phyloP scores from a whole-genome alignment of 2,329 filamentous ascomycete species.

The Chaetoscypha palmicola region DNA sequence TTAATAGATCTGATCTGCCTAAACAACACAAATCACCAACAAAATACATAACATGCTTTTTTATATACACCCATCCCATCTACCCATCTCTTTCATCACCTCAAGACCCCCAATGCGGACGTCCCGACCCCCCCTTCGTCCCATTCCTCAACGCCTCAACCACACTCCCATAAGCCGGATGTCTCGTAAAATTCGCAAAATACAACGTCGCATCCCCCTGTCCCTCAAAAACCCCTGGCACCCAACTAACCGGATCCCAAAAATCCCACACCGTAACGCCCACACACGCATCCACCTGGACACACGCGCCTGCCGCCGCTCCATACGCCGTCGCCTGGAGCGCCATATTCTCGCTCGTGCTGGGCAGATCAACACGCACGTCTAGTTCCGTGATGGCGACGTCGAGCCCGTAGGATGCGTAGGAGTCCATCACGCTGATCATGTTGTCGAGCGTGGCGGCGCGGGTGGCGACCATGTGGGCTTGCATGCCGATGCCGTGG shows the following conservation, averaged over 20 bases:
- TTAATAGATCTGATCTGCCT: too few species aligned
- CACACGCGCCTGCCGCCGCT: constrained; percentile 13
- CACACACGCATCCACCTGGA: constrained; percentile 22
- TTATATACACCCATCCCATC: too few species aligned
- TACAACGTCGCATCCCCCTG: constrained; percentile 16
- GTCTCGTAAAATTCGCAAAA: constrained; percentile 17
- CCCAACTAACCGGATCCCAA: constrained; percentile 30
- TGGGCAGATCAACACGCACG: constrained; percentile 43
- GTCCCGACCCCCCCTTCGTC: constrained; percentile 11
- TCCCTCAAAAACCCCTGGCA: constrained; percentile 19
- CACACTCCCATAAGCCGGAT: constrained; percentile 29
- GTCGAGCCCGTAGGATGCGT: constrained; percentile 45
- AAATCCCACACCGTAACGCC: constrained; percentile 29
- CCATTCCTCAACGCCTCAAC: constrained; percentile 29
- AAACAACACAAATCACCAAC: too few species aligned
- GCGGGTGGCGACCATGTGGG: constrained; percentile 48
- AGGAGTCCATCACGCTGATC: constrained; percentile 38
- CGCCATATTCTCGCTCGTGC: constrained; percentile 29
- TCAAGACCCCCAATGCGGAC: neutral
- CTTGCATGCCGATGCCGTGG: constrained; percentile 56
- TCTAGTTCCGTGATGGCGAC: constrained; percentile 57
- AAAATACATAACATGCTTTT: too few species aligned
- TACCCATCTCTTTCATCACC: neutral
- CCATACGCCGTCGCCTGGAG: constrained; percentile 44
- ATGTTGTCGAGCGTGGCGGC: constrained; percentile 38